Percentiles rank a stretch among this genome's conserved stretches.
Evolutionary conservation across 2,329 filamentous ascomycete genomes (phyloP).

Genomic region (Knoxdaviesia capensis): DNA sequence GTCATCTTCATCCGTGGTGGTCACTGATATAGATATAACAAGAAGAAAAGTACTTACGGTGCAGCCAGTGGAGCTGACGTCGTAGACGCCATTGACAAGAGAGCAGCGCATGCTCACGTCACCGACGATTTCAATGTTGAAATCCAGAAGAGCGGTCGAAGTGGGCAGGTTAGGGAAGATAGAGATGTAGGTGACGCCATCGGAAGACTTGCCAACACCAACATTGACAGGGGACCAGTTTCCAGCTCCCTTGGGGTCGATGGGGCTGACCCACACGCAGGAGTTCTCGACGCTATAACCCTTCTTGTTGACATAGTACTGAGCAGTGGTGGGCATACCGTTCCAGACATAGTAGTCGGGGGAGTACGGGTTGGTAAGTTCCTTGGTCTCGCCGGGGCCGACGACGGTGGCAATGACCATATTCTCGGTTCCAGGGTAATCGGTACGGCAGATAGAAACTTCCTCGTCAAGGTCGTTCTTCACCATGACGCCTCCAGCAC

Average conservation of each 20-base stretch:
- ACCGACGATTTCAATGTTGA: slow-evolving; percentile 58
- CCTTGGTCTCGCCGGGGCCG: slow-evolving; percentile 32
- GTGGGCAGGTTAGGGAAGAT: slow-evolving; percentile 74
- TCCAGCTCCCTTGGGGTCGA: slow-evolving; percentile 34
- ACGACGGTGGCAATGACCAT: slow-evolving; percentile 65
- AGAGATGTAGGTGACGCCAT: slow-evolving; percentile 56
- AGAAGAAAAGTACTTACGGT: slow-evolving; percentile 42
- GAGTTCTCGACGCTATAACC: slow-evolving; percentile 45
- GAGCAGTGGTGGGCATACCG: slow-evolving; percentile 57
- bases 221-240: slow-evolving; percentile 83
- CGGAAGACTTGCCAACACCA: slow-evolving; percentile 49
- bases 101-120: slow-evolving; percentile 40
- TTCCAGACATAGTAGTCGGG: slow-evolving; percentile 60
- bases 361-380: slow-evolving; percentile 58
- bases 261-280: slow-evolving; percentile 51
- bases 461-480: slow-evolving; percentile 49
- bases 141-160: slow-evolving; percentile 48
- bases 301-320: slow-evolving; percentile 90
- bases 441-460: slow-evolving; percentile 75
- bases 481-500: slow-evolving; percentile 50
- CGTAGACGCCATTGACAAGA: slow-evolving; percentile 44
- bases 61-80: slow-evolving; percentile 41
- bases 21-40: not conserved
- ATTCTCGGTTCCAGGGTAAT: slow-evolving; percentile 82
- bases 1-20: too few relatives aligned